Percentiles rank a stretch among this genome's conserved stretches.
These are phyloP conservation scores for Dicorynia guianensis DNA, from an alignment of 306 rosid species.

Conservation along the genomic window DNA sequence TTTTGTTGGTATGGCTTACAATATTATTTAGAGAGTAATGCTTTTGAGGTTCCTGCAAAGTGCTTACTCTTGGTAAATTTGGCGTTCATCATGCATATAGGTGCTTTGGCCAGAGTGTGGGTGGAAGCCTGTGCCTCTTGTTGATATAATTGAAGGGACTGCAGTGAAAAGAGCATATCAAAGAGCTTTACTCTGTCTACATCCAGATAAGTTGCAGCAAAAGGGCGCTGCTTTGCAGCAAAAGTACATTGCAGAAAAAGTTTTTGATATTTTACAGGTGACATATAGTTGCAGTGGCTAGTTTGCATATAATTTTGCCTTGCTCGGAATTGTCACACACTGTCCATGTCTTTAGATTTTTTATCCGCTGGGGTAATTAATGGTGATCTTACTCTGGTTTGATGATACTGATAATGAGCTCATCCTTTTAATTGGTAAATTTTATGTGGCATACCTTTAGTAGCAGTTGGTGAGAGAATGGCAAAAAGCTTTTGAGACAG, in stretches of 20 bases:
- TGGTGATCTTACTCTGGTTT: background rate
- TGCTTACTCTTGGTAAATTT: conserved; percentile 30
- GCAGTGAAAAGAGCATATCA: conserved; percentile 95
- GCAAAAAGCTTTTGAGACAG: background rate
- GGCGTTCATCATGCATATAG: conserved; percentile 49
- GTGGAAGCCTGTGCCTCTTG: conserved; percentile 94
- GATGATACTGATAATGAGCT: background rate
- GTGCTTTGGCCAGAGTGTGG: conserved; percentile 94
- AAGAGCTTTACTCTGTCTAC: conserved; percentile 87
- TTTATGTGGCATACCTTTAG: background rate
- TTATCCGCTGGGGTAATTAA: background rate
- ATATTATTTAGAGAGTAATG: conserved; percentile 26
- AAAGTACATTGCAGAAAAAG: conserved; percentile 83
- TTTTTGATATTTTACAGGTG: conserved; percentile 91
- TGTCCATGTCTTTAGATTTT: conserved; percentile 4
- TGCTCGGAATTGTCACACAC: conserved; percentile 1
- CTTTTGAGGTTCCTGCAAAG: conserved; percentile 24
- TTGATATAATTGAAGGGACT: conserved; percentile 87
- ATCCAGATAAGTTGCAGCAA: conserved; percentile 98
- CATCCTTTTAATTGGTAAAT: conserved; percentile 4
- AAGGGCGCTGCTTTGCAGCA: conserved; percentile 83
- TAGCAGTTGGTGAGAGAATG: conserved; percentile 3
- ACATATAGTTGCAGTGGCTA: conserved; percentile 16
- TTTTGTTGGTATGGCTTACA: conserved; percentile 27
- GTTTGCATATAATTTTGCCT: conserved; percentile 16